Conservation (phyloP, 2,329 filamentous ascomycete species). For the Neoascochyta sp. region DNA sequence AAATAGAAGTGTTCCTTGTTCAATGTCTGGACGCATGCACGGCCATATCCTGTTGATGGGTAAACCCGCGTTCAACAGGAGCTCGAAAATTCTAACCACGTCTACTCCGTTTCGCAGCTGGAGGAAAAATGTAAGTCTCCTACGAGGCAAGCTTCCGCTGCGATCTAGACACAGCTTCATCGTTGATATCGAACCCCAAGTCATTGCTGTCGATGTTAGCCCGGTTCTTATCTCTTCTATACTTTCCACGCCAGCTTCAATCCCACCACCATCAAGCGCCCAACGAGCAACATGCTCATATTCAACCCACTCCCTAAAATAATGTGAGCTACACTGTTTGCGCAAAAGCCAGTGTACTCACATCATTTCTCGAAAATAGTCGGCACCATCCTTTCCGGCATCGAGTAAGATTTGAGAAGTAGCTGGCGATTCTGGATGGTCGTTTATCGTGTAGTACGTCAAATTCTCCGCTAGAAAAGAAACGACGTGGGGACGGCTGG, state of each 20-base stretch:
- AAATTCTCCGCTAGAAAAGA: conserved; percentile 1
- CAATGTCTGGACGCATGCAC: conserved; percentile 1
- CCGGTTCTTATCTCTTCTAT: too few species aligned
- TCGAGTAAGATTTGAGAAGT: conserved; percentile 1
- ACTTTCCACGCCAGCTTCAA: conserved; percentile 1
- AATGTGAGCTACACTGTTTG: not conserved
- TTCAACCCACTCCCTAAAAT: conserved; percentile 1
- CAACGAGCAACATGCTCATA: conserved; percentile 1
- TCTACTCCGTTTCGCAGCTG: conserved; percentile 1
- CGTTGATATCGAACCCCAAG: not conserved
- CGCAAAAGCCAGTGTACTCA: conserved; percentile 1
- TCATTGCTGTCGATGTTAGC: conserved; percentile 1
- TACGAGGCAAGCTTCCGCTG: not conserved
- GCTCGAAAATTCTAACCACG: not conserved
- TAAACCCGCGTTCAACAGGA: conserved; percentile 1
- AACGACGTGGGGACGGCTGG: conserved; percentile 1
- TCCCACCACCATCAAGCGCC: not conserved
- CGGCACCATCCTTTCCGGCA: conserved; percentile 1
- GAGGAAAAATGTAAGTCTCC: not conserved
- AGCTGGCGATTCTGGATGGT: conserved; percentile 1
- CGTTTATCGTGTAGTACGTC: not conserved
- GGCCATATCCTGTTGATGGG: conserved; percentile 1
- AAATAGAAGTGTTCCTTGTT: conserved; percentile 1
- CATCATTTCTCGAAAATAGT: conserved; percentile 1
- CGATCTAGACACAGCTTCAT: conserved; percentile 1